phyloP scores from a whole-genome alignment of 2,329 filamentous ascomycete species.

The Botrytis paeoniae region DNA sequence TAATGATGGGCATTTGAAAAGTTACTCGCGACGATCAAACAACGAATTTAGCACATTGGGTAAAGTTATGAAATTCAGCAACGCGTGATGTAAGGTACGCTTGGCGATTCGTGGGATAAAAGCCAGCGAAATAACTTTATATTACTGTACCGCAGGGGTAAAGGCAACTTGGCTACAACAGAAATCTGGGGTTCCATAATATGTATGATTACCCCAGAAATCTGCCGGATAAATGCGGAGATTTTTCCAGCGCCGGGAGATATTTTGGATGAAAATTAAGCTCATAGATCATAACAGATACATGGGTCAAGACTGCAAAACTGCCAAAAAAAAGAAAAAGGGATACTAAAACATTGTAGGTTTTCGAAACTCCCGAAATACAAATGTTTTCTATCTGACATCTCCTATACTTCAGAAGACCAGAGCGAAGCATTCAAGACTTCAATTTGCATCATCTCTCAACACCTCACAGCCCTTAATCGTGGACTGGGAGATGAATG shows the following conservation, averaged over 20 bases:
- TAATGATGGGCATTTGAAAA: background rate
- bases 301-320: background rate
- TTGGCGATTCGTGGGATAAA: slow-evolving; percentile 16
- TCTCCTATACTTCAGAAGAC: background rate
- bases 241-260: background rate
- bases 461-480: background rate
- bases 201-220: background rate
- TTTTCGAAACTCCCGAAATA: background rate
- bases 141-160: background rate
- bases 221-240: background rate
- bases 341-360: background rate
- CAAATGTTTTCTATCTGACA: background rate
- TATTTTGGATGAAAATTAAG: background rate
- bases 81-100: slow-evolving; percentile 9
- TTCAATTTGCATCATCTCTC: background rate
- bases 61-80: background rate
- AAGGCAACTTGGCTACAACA: background rate
- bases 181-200: background rate
- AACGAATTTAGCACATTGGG: background rate
- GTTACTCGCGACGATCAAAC: background rate
- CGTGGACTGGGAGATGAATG: background rate
- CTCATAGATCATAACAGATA: background rate
- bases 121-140: background rate
- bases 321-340: too few species aligned
- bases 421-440: background rate